Conservation (phyloP, 2,329 filamentous ascomycete genomes). For the Zelopaecilomyces penicillatus region DNA sequence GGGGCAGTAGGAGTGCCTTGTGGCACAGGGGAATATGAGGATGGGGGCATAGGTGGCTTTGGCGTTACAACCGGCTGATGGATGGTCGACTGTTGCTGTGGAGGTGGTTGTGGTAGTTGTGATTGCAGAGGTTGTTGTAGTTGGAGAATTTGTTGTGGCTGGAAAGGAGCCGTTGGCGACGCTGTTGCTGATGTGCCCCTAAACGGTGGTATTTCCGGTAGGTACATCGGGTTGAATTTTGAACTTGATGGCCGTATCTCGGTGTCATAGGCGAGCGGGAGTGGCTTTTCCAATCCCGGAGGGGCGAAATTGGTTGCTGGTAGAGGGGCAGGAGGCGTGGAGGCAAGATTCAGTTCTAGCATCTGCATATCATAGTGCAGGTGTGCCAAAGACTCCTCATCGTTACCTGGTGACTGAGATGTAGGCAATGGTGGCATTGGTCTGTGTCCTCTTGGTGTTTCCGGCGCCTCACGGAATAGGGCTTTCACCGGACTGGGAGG, state of each 20-base stretch:
- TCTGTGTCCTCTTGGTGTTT: constrained; percentile 41
- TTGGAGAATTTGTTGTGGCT: too few relatives aligned
- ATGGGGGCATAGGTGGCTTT: constrained; percentile 18
- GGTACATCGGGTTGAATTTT: constrained; percentile 31
- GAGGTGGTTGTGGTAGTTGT: not conserved
- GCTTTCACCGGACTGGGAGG: constrained; percentile 35
- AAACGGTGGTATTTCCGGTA: constrained; percentile 50
- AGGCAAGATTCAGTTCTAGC: constrained; percentile 37
- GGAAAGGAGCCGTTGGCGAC: not conserved
- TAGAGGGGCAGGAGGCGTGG: constrained; percentile 2
- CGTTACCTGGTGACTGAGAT: constrained; percentile 50
- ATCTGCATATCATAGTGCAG: constrained; percentile 54
- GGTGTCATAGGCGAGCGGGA: constrained; percentile 26
- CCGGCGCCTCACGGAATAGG: constrained; percentile 23
- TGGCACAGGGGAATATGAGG: constrained; percentile 22
- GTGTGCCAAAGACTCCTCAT: constrained; percentile 52
- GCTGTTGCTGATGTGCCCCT: constrained; percentile 24
- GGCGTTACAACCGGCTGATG: constrained; percentile 13
- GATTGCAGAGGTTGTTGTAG: too few relatives aligned
- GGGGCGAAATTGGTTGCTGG: constrained; percentile 5
- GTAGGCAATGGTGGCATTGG: constrained; percentile 39
- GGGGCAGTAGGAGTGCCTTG: constrained; percentile 27
- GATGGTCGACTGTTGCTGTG: not conserved
- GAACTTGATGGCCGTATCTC: constrained; percentile 30
- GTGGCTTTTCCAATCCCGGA: constrained; percentile 17